A percentile compares a stretch with the other conserved stretches of the same genome.
phyloP scores from a whole-genome alignment of 352 stramenopile genomes.

The Phytophthora hibernalis region DNA sequence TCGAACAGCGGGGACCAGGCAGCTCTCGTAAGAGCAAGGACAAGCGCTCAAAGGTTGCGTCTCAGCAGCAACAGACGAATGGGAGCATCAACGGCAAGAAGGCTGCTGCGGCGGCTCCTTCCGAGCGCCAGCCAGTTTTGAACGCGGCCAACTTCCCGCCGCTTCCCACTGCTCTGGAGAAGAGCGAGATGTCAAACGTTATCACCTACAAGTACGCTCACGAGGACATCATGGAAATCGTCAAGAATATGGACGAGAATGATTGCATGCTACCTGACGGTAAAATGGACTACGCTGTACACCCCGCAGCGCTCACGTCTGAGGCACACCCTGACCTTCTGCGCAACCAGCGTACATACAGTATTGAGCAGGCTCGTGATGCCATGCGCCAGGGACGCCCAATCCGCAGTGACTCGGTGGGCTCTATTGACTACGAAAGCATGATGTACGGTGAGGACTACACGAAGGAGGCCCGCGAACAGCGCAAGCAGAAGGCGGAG shows the following conservation, averaged over 20 bases:
- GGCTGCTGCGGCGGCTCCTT: conserved; percentile 19
- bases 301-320: conserved; percentile 77
- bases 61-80: conserved; percentile 45
- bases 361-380: conserved; percentile 92
- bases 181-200: conserved; percentile 45
- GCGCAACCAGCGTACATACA: conserved; percentile 92
- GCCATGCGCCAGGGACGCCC: conserved; percentile 89
- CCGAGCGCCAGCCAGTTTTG: conserved; percentile 78
- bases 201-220: conserved; percentile 84
- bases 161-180: conserved; percentile 54
- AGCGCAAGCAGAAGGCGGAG: conserved; percentile 55
- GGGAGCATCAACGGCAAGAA: conserved; percentile 45
- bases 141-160: conserved; percentile 87
- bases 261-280: conserved; percentile 75
- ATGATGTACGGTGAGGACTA: conserved; percentile 93
- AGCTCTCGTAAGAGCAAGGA: conserved; percentile 70
- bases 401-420: conserved; percentile 88
- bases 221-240: conserved; percentile 93
- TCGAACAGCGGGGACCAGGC: conserved; percentile 50
- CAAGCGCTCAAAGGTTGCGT: conserved; percentile 55
- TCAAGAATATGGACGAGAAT: conserved; percentile 91
- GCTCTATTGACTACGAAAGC: conserved; percentile 90
- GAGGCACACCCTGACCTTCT: conserved; percentile 88
- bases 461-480: conserved; percentile 85
- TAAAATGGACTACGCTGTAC: conserved; percentile 86